Conservation (phyloP, 257 asterid genomes). For the Buddleja alternifolia region DNA sequence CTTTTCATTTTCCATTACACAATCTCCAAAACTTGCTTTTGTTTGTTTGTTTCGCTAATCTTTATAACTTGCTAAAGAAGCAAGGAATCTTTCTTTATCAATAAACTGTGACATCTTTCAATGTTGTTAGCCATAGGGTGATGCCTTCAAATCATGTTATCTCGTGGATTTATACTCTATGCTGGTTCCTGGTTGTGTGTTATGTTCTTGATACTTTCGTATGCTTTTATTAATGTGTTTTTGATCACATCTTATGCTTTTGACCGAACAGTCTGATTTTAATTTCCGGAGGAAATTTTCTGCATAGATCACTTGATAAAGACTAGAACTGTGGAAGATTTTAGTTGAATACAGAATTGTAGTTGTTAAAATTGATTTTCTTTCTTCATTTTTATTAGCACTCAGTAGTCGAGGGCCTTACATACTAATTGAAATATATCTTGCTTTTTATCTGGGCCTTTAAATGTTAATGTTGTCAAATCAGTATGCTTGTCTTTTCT, state of each 20-base stretch:
- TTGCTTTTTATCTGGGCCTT: constrained; percentile 6
- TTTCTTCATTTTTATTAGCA: neutral
- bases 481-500: constrained; percentile 9
- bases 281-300: neutral
- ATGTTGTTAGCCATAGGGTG: neutral
- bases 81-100: too few species aligned
- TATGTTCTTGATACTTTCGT: neutral
- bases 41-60: too few species aligned
- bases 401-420: neutral
- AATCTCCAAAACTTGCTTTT: neutral
- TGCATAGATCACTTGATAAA: neutral
- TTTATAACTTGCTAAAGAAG: too few species aligned
- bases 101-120: too few species aligned
- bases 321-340: neutral
- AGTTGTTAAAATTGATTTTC: neutral
- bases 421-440: constrained; percentile 4
- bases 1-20: neutral
- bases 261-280: neutral
- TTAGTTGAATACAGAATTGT: constrained; percentile 12
- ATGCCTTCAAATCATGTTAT: neutral
- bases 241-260: too few species aligned
- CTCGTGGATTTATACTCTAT: neutral
- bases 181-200: neutral
- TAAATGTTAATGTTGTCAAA: neutral
- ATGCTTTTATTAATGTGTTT: neutral